Conservation (phyloP, 768 basidiomycete genomes). For the Panus rudis region DNA sequence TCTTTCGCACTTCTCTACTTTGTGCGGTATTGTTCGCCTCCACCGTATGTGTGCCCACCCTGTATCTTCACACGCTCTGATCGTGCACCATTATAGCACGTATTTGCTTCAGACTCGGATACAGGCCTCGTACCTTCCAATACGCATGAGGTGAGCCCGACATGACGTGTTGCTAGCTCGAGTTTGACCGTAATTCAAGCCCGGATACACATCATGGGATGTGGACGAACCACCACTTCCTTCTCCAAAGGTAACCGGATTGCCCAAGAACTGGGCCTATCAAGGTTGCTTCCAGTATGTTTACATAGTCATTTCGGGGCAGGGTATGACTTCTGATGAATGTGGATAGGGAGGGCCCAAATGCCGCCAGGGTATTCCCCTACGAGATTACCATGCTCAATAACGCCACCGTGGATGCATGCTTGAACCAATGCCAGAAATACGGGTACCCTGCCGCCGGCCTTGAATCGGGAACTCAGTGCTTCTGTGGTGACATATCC, state of each 20-base stretch:
- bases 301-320: not conserved
- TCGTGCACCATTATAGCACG: too few relatives aligned
- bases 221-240: too few relatives aligned
- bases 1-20: too few relatives aligned
- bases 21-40: too few relatives aligned
- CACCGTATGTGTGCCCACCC: too few relatives aligned
- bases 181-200: too few relatives aligned
- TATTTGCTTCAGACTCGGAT: too few relatives aligned
- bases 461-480: constrained; percentile 63
- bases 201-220: too few relatives aligned
- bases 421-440: constrained; percentile 59
- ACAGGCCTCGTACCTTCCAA: too few relatives aligned
- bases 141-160: too few relatives aligned
- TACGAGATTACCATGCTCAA: constrained; percentile 50
- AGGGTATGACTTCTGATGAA: not conserved
- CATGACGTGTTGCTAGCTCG: too few relatives aligned
- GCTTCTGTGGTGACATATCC: constrained; percentile 66
- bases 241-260: constrained; percentile 39
- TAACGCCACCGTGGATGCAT: constrained; percentile 60
- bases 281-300: constrained; percentile 60
- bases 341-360: constrained; percentile 38
- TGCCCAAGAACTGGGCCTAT: constrained; percentile 62
- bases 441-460: constrained; percentile 72
- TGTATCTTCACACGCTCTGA: too few relatives aligned
- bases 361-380: constrained; percentile 43